Evolutionary conservation across 192 early-diverging fungal species (phyloP), one percentile per base, ranked within the genome.

Genomic region (Coemansia sp.): DNA sequence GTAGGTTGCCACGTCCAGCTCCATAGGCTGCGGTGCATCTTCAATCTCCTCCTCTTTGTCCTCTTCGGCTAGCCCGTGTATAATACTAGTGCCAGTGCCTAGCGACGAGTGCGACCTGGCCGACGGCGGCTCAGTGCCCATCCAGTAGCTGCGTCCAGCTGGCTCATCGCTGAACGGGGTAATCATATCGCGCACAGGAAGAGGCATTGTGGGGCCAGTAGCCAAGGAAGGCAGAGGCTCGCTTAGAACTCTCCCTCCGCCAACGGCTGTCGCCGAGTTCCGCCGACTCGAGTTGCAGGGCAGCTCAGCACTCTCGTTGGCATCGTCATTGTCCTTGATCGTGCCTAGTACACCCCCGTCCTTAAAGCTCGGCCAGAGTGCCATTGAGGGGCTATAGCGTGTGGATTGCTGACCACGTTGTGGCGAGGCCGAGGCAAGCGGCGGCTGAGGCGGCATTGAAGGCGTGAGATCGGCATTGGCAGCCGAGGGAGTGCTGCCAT

Each of bases 21-120:
- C 71, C 64, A 80, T 70, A 5, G 77, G 77, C 58, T 62, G 67
- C n/a, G 77, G 77, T 17, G 67, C 77, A 57, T 80, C 71, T 54
- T 80, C 77, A 10, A 80, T 74, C 64, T 80, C 77, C 38, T 80
- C 77, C 26, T 80, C 77, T 44, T 70, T 73, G 19, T 63, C 64
- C 1, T 57, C 57, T 4, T 32, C 44, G 9, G 43, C 17, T 11
- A 33, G 54, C n/a, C 57, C 36, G 10, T 62, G 58, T 21, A 53
- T 38, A 9, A 53, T 58, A 29, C 71, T 74, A 0, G 58, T 41
- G 3, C 77, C 68, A 1, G 71, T 74, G 22, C 71, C 77, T 17
- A 74, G 41, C 11, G 77, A 80, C 14, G 77, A 80, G n/a, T 80
- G 71, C 38, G 77, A 74, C 14, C 71, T 62, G 9, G 56, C 77